phyloP scores from a whole-genome alignment of 1,284 basidiomycete genomes.

The Heterobasidion parviporum region DNA sequence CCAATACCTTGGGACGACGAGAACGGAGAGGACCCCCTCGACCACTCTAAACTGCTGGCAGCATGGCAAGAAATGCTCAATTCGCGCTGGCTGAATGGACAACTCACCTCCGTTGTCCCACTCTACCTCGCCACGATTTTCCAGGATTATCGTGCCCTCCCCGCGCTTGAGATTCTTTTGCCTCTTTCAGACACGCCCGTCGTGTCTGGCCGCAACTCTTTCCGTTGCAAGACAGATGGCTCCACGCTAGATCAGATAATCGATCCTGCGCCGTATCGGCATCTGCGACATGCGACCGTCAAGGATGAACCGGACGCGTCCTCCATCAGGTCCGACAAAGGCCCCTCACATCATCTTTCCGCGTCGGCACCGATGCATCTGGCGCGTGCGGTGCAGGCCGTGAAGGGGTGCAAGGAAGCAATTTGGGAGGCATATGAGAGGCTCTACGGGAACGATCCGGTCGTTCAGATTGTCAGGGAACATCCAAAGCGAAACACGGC shows the following conservation, averaged over 20 bases:
- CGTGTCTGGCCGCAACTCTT: not conserved
- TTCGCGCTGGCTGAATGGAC: slow-evolving; percentile 46
- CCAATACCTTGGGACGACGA: slow-evolving; percentile 2
- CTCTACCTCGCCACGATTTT: slow-evolving; percentile 62
- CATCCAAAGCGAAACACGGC: slow-evolving; percentile 13
- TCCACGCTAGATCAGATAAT: slow-evolving; percentile 4
- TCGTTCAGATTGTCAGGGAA: slow-evolving; percentile 15
- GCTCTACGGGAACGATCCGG: slow-evolving; percentile 33
- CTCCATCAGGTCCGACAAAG: slow-evolving; percentile 7
- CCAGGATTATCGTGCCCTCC: slow-evolving; percentile 40
- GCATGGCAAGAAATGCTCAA: slow-evolving; percentile 67
- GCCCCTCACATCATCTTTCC: slow-evolving; percentile 20
- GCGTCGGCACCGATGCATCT: slow-evolving; percentile 55
- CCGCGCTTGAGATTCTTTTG: slow-evolving; percentile 44
- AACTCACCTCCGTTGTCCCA: slow-evolving; percentile 51
- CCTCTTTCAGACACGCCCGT: slow-evolving; percentile 23
- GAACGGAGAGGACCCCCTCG: slow-evolving; percentile 33
- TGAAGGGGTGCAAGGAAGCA: slow-evolving; percentile 58
- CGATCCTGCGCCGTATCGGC: slow-evolving; percentile 11
- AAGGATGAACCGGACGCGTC: slow-evolving; percentile 5
- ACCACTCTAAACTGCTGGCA: slow-evolving; percentile 51
- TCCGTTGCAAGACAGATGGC: not conserved
- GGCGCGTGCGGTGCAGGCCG: slow-evolving; percentile 42
- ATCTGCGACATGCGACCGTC: slow-evolving; percentile 8
- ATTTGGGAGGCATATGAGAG: slow-evolving; percentile 55